Percentiles rank a stretch among this genome's conserved stretches.
Evolutionary conservation across 2,329 filamentous ascomycete genomes (phyloP).

Genomic region (Colletotrichum sp.): DNA sequence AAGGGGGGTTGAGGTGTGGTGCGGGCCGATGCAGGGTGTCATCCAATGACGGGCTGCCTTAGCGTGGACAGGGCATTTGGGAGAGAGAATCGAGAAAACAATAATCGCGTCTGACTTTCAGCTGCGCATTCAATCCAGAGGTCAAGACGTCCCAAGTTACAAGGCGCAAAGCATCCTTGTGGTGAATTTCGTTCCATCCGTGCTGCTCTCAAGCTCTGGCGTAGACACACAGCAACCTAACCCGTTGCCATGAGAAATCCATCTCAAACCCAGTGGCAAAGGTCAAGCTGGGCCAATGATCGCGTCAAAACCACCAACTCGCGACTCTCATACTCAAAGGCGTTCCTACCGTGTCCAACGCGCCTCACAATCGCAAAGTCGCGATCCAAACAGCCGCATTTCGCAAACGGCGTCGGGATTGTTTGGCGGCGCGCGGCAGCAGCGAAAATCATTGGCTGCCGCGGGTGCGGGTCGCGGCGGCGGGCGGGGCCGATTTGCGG

Average conservation of each 20-base stretch:
- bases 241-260: neutral
- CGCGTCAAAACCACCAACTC: neutral
- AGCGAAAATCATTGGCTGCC: slow-evolving; percentile 5
- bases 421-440: slow-evolving; percentile 9
- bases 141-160: neutral
- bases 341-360: neutral
- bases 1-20: neutral
- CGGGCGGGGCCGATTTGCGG: neutral
- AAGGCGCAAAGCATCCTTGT: neutral
- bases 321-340: neutral
- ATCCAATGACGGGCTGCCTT: neutral
- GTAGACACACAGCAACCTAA: neutral
- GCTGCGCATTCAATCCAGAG: neutral
- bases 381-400: neutral
- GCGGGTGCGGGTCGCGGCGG: neutral
- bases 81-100: neutral
- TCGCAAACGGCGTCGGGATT: neutral
- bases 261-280: neutral
- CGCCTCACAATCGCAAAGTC: neutral
- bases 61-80: neutral
- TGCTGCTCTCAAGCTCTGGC: neutral
- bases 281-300: neutral
- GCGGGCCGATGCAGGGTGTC: neutral
- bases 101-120: neutral
- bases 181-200: rapidly evolving